A percentile compares a stretch with the other conserved stretches of the same genome.
Evolutionary conservation across 169 alveolate species (phyloP).

Genomic region (Plasmodium malariae): DNA sequence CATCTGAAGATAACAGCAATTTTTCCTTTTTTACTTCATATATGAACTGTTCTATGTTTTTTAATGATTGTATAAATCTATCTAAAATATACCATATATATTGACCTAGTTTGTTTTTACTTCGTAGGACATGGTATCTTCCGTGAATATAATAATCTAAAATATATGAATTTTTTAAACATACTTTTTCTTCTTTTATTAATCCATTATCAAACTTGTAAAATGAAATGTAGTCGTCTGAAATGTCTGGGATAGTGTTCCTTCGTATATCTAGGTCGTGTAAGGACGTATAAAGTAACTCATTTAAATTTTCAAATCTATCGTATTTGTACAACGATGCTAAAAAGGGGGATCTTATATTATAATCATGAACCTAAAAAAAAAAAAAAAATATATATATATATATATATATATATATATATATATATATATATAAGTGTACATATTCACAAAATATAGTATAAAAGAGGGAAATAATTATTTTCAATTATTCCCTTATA

Average conservation of each 20-base stretch:
- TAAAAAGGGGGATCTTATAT: conserved; percentile 68
- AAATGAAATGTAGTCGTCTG: conserved; percentile 43
- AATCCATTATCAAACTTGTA: conserved; percentile 53
- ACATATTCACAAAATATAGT: not conserved
- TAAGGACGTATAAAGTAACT: conserved; percentile 60
- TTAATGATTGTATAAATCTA: conserved; percentile 79
- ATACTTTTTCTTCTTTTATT: conserved; percentile 60
- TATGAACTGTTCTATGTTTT: conserved; percentile 76
- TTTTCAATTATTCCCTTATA: not conserved
- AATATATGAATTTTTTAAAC: conserved; percentile 82
- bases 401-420: not conserved
- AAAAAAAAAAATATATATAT: not conserved
- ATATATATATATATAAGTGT: not conserved
- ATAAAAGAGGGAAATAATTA: not conserved
- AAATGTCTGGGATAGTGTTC: conserved; percentile 67
- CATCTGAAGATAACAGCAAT: conserved; percentile 28
- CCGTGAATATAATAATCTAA: conserved; percentile 86
- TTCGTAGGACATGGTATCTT: conserved; percentile 77
- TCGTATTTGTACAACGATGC: conserved; percentile 39
- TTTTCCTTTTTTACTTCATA: conserved; percentile 60
- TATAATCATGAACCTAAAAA: conserved; percentile 24
- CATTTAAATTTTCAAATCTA: conserved; percentile 24
- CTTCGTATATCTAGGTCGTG: conserved; percentile 36
- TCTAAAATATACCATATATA: conserved; percentile 84
- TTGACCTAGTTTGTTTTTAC: conserved; percentile 85